phyloP scores from a whole-genome alignment of 1,284 basidiomycete species.

The Fomitopsis betulina region DNA sequence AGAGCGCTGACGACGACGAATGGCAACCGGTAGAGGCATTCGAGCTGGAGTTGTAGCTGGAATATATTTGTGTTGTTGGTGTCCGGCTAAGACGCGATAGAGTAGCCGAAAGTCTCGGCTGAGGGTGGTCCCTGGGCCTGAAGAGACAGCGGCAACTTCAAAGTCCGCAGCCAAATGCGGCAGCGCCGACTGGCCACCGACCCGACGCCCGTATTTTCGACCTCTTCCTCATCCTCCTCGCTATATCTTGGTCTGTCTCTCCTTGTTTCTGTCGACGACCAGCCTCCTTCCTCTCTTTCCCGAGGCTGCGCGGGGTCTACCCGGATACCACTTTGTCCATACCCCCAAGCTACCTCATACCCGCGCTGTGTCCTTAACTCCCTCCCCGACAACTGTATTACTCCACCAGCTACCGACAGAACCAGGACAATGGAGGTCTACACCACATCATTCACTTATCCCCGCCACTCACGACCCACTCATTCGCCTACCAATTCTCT shows the following conservation, averaged over 20 bases:
- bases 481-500: slow-evolving; percentile 59
- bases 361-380: slow-evolving; percentile 32
- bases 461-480: slow-evolving; percentile 67
- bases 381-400: slow-evolving; percentile 26
- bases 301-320: slow-evolving; percentile 27
- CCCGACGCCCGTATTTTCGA: slow-evolving; percentile 15
- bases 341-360: slow-evolving; percentile 32
- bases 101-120: background rate
- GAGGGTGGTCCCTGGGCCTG: background rate
- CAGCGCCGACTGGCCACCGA: slow-evolving; percentile 6
- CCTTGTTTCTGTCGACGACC: slow-evolving; percentile 26
- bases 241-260: slow-evolving; percentile 24
- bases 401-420: slow-evolving; percentile 24
- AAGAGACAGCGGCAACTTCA: slow-evolving; percentile 7
- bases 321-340: slow-evolving; percentile 36
- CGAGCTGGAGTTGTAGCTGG: slow-evolving; percentile 18
- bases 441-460: slow-evolving; percentile 87
- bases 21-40: slow-evolving; percentile 52
- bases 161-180: slow-evolving; percentile 18
- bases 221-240: slow-evolving; percentile 19
- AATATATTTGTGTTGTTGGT: background rate
- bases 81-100: background rate
- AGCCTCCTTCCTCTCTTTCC: slow-evolving; percentile 22
- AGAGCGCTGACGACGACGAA: slow-evolving; percentile 36
- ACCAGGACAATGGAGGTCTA: slow-evolving; percentile 78